A percentile compares a stretch with the other conserved stretches of the same genome.
These are phyloP conservation scores for Staphylotrichum longicolle DNA, from an alignment of 495 filamentous ascomycete species.

Conservation along the genomic window DNA sequence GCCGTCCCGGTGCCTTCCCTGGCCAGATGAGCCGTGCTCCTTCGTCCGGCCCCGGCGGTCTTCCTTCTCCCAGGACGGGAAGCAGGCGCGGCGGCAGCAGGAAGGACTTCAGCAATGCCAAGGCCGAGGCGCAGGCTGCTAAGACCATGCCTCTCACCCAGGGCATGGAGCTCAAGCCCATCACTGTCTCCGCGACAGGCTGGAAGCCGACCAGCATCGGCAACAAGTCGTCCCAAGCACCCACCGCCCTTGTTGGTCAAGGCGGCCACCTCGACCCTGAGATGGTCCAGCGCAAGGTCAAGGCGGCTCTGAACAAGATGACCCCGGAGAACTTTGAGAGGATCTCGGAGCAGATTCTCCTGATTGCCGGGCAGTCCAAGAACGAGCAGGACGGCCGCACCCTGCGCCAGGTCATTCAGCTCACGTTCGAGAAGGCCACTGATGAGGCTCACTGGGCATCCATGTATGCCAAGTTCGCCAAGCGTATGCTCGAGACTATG, in stretches of 20 bases:
- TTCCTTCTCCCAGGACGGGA: slow-evolving; percentile 51
- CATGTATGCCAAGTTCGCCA: slow-evolving; percentile 99
- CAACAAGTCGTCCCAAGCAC: slow-evolving; percentile 35
- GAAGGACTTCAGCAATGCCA: slow-evolving; percentile 53
- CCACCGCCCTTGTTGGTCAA: slow-evolving; percentile 46
- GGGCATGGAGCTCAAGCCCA: slow-evolving; percentile 74
- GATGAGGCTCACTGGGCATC: slow-evolving; percentile 98
- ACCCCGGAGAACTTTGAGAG: slow-evolving; percentile 98
- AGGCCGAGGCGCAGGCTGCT: slow-evolving; percentile 62
- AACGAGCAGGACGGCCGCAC: slow-evolving; percentile 92
- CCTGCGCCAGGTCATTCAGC: slow-evolving; percentile 93
- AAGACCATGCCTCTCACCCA: slow-evolving; percentile 87
- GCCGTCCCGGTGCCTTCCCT: slow-evolving; percentile 59
- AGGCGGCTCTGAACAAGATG: slow-evolving; percentile 99
- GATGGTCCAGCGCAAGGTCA: slow-evolving; percentile 97
- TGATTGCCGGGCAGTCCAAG: slow-evolving; percentile 92
- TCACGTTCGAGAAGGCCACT: slow-evolving; percentile 98
- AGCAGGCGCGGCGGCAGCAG: slow-evolving; percentile 56
- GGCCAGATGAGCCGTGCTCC: slow-evolving; percentile 51
- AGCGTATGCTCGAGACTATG: slow-evolving; percentile 94
- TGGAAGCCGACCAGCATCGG: slow-evolving; percentile 87
- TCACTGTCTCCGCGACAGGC: slow-evolving; percentile 64
- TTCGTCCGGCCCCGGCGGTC: slow-evolving; percentile 43
- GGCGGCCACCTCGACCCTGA: slow-evolving; percentile 74
- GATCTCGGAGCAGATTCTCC: slow-evolving; percentile 88